phyloP scores from a whole-genome alignment of 164 flowering plant genomes.

The Berberis thunbergii region DNA sequence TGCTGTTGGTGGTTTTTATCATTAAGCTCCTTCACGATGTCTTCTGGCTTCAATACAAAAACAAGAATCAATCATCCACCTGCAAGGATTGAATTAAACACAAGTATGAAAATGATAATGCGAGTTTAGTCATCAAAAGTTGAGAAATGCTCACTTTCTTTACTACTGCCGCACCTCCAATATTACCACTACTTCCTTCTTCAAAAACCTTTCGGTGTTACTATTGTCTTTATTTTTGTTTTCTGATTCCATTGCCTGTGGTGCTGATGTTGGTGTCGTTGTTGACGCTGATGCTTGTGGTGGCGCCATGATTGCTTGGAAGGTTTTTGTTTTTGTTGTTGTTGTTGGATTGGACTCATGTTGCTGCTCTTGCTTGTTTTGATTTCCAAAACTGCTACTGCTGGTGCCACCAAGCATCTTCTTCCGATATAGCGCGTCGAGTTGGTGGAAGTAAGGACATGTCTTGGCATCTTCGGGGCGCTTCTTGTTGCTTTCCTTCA shows the following conservation, averaged over 20 bases:
- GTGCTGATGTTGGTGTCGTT: conserved; percentile 10
- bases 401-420: conserved; percentile 5
- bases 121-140: neutral
- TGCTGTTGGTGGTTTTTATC: conserved; percentile 10
- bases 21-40: conserved; percentile 55
- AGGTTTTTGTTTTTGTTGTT: conserved; percentile 10
- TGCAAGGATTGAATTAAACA: conserved; percentile 5
- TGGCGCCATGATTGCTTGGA: conserved; percentile 15
- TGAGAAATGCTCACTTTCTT: conserved; percentile 29
- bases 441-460: conserved; percentile 17
- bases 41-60: conserved; percentile 69
- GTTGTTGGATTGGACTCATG: conserved; percentile 7
- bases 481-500: conserved; percentile 66
- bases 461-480: conserved; percentile 48
- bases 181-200: conserved; percentile 18
- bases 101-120: neutral
- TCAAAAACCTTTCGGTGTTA: conserved; percentile 17
- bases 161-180: conserved; percentile 1
- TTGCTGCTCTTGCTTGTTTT: conserved; percentile 7
- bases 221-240: conserved; percentile 13
- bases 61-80: conserved; percentile 32
- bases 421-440: conserved; percentile 13
- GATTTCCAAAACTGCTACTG: neutral
- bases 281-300: conserved; percentile 13
- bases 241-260: conserved; percentile 14